A percentile compares a stretch with the other conserved stretches of the same genome.
These are phyloP conservation scores for Hibiscus syriacus DNA, from an alignment of 345 rosid species.

Conservation along the genomic window DNA sequence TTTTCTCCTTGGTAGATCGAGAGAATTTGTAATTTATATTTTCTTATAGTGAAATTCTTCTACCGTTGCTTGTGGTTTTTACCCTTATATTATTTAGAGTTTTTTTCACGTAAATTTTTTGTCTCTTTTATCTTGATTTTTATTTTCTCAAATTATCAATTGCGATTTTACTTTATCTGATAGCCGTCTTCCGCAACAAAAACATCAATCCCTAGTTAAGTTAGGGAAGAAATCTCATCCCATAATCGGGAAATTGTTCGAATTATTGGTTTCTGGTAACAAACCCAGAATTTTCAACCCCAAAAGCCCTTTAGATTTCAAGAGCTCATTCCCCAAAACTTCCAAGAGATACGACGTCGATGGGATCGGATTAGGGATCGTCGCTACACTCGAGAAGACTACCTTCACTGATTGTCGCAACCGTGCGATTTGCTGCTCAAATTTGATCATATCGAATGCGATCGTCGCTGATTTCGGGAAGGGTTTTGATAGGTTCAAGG, in stretches of 20 bases:
- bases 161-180: too few relatives aligned
- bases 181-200: too few relatives aligned
- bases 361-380: slow-evolving; percentile 76
- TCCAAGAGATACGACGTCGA: slow-evolving; percentile 40
- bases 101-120: too few relatives aligned
- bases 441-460: slow-evolving; percentile 25
- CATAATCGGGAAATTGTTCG: slow-evolving; percentile 61
- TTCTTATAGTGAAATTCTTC: too few relatives aligned
- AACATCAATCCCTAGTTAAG: slow-evolving; percentile 23
- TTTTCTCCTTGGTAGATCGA: too few relatives aligned
- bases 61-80: too few relatives aligned
- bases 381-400: slow-evolving; percentile 64
- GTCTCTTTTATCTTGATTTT: too few relatives aligned
- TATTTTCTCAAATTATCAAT: too few relatives aligned
- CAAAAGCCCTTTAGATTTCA: slow-evolving; percentile 55
- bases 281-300: slow-evolving; percentile 43
- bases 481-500: neutral
- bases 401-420: slow-evolving; percentile 8
- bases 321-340: slow-evolving; percentile 49
- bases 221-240: slow-evolving; percentile 57
- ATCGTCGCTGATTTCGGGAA: too few relatives aligned
- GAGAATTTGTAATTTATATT: too few relatives aligned
- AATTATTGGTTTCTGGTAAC: slow-evolving; percentile 50
- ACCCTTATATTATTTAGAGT: too few relatives aligned
- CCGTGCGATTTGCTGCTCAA: slow-evolving; percentile 20